Evolutionary conservation across 2,329 filamentous ascomycete genomes (phyloP).

Genomic region (Ramularia endophylla): DNA sequence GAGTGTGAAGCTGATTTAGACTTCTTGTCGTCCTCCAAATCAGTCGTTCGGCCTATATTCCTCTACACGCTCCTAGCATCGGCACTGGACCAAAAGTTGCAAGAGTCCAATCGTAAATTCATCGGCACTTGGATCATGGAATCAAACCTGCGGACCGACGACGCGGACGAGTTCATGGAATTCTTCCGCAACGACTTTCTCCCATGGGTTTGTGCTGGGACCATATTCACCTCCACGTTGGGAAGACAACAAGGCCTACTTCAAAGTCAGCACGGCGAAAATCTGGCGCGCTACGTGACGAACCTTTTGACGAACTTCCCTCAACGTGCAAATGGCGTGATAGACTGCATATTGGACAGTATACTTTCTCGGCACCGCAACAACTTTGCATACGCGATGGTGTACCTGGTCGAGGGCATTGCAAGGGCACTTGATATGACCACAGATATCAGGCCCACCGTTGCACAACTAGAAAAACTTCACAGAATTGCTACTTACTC

Average conservation of each 20-base stretch:
- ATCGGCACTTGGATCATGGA: slow-evolving; percentile 42
- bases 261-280: slow-evolving; percentile 37
- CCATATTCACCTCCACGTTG: slow-evolving; percentile 38
- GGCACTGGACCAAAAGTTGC: slow-evolving; percentile 36
- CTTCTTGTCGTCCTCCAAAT: slow-evolving; percentile 31
- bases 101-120: slow-evolving; percentile 43
- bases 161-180: slow-evolving; percentile 22
- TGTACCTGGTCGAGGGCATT: slow-evolving; percentile 41
- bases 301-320: slow-evolving; percentile 23
- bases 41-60: slow-evolving; percentile 36
- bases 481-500: slow-evolving; percentile 31
- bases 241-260: slow-evolving; percentile 26
- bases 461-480: slow-evolving; percentile 23
- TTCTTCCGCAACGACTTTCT: slow-evolving; percentile 39
- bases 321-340: slow-evolving; percentile 15
- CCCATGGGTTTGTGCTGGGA: slow-evolving; percentile 43
- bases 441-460: slow-evolving; percentile 14
- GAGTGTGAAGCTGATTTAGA: slow-evolving; percentile 41
- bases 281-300: slow-evolving; percentile 33
- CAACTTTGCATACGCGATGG: slow-evolving; percentile 36
- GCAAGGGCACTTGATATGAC: slow-evolving; percentile 27
- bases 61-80: slow-evolving; percentile 38
- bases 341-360: slow-evolving; percentile 29
- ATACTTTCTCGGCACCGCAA: slow-evolving; percentile 25
- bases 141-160: slow-evolving; percentile 19